Base-by-base conservation (phyloP, 2,329 filamentous ascomycete species). In the Lasiodiplodia hormozganensis region DNA sequence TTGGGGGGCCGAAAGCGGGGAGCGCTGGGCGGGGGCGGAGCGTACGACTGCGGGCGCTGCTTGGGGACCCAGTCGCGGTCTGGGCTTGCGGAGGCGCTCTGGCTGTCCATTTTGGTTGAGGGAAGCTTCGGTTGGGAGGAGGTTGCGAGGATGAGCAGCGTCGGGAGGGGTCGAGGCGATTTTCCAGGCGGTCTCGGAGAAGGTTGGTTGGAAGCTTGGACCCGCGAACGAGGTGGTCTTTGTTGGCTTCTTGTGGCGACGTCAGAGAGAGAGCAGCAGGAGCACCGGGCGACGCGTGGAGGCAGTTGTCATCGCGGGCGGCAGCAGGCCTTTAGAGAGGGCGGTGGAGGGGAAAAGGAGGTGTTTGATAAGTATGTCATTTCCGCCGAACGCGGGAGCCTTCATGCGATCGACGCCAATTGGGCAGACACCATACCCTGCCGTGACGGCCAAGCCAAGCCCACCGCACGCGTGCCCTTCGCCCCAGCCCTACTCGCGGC, bases 11-110 rank as follows among this genome's bases (percentile, higher is more conserved):
- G 56, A 70, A 68, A 49, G 23, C 62, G 62, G 70, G 68, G 62
- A 7, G 23, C 25, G 14, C 64, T 23, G 40, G 67, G 68, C 64
- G 60, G 66, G 31, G 68, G 43, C 40, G 34, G 40, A 69, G 71
- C 92, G 80, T 85, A 96, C 92, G 93, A 96, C 83, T 95, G 91
- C 72, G 93, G 93, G 72, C 93, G 91, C 76, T 87, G 88, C 77
- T 84, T 94, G 74, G 92, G 91, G 87, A 93, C 89, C 92, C 91
- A 95, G 82, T 92, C 89, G 76, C 87, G 87, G 77, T 93, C 89
- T 76, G 92, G 86, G 77, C 92, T 90, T 72, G 87, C 86, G 82
- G 92, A 90, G 72, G 89, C 82, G 80, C 82, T 82, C 18, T 71
- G 77, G 73, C 79, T 75, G 62, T 75, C 72, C 74, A 78, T 76